phyloP scores from a whole-genome alignment of 2,329 filamentous ascomycete genomes.

The Claviceps spartinae region DNA sequence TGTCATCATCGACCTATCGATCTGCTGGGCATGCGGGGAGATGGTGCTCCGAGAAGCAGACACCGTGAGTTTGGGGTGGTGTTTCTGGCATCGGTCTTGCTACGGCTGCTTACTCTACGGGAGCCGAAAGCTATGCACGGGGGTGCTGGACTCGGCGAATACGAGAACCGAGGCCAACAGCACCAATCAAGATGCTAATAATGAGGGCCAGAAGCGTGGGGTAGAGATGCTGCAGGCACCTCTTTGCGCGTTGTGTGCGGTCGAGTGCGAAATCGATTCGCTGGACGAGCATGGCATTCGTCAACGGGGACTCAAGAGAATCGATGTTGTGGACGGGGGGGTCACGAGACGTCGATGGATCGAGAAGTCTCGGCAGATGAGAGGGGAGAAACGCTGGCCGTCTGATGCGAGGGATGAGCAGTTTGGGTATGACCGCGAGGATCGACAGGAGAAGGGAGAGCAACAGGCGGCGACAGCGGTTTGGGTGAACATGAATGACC shows the following conservation, averaged over 20 bases:
- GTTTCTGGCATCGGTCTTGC: conserved; percentile 44
- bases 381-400: background rate
- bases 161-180: conserved; percentile 20
- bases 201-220: conserved; percentile 7
- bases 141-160: conserved; percentile 11
- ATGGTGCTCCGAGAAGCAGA: conserved; percentile 38
- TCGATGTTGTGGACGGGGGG: conserved; percentile 32
- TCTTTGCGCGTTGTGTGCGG: conserved; percentile 33
- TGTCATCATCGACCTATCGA: conserved; percentile 36
- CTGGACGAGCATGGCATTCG: conserved; percentile 19
- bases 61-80: conserved; percentile 45
- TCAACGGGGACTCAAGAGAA: conserved; percentile 28
- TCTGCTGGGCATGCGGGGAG: conserved; percentile 46
- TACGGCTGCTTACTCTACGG: conserved; percentile 44
- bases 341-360: conserved; percentile 29
- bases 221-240: conserved; percentile 34
- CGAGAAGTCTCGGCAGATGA: conserved; percentile 14
- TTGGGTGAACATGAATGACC: conserved; percentile 37
- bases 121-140: conserved; percentile 23
- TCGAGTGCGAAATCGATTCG: conserved; percentile 25
- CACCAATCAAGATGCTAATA: conserved; percentile 3
- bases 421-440: background rate
- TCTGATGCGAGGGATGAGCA: background rate
- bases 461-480: conserved; percentile 20
- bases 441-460: conserved; percentile 6